phyloP scores from a whole-genome alignment of 257 asterid species.

The Solanum lycopersicoides region DNA sequence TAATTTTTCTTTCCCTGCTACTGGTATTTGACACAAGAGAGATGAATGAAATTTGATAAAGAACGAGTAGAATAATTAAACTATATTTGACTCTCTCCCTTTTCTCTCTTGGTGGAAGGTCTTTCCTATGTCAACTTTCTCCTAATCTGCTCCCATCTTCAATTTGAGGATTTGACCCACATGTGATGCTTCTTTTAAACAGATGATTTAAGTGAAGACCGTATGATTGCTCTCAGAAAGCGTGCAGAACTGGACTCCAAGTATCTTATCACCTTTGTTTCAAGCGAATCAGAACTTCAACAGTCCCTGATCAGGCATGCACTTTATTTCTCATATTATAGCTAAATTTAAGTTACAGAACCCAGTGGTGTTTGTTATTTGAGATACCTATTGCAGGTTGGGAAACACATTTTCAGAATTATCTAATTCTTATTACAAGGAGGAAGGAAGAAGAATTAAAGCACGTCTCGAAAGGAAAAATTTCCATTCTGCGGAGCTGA shows the following conservation, averaged over 20 bases:
- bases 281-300: constrained; percentile 57
- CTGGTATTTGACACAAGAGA: not conserved
- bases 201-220: constrained; percentile 91
- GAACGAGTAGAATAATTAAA: not conserved
- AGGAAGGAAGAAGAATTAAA: constrained; percentile 81
- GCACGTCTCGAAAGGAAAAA: constrained; percentile 70
- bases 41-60: not conserved
- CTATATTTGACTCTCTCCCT: not conserved
- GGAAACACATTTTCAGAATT: constrained; percentile 57
- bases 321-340: constrained; percentile 3
- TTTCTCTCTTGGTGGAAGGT: not conserved
- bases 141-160: not conserved
- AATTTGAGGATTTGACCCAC: not conserved
- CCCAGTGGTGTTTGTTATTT: not conserved
- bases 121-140: not conserved
- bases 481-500: constrained; percentile 56
- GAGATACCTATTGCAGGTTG: constrained; percentile 46
- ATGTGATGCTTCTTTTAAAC: constrained; percentile 9
- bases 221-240: constrained; percentile 79
- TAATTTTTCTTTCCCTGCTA: not conserved
- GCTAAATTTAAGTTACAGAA: not conserved
- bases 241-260: constrained; percentile 89
- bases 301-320: constrained; percentile 83
- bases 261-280: constrained; percentile 47
- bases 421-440: constrained; percentile 67